These are phyloP conservation scores for Diaporthe aspalathi DNA, from an alignment of 2,329 filamentous ascomycete species.

Conservation along the genomic window DNA sequence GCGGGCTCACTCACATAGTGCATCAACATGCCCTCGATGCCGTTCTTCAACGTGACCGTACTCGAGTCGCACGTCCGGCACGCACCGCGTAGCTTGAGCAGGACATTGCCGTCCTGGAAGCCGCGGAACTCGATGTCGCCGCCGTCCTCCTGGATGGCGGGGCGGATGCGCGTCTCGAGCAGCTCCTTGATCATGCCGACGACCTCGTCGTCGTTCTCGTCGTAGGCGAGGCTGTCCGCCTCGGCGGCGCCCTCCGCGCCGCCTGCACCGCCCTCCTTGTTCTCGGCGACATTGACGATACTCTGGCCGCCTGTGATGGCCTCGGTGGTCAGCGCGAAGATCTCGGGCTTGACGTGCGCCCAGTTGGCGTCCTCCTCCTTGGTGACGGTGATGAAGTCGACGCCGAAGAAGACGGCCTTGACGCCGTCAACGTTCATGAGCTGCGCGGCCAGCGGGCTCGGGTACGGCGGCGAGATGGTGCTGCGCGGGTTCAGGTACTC, in stretches of 20 bases:
- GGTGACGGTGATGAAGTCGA: constrained; percentile 96
- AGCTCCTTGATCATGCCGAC: constrained; percentile 99
- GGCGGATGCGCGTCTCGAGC: constrained; percentile 92
- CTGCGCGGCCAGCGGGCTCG: constrained; percentile 89
- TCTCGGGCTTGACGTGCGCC: constrained; percentile 94
- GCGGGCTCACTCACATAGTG: constrained; percentile 76
- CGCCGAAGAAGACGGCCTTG: constrained; percentile 92
- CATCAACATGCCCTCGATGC: constrained; percentile 99
- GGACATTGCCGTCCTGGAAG: constrained; percentile 87
- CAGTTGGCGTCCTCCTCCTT: constrained; percentile 90
- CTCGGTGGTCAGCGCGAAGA: constrained; percentile 95
- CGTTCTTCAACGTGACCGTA: constrained; percentile 96
- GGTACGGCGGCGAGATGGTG: constrained; percentile 88
- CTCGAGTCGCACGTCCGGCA: constrained; percentile 97
- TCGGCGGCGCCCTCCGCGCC: constrained; percentile 47
- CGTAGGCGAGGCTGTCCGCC: constrained; percentile 81
- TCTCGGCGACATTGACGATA: constrained; percentile 79
- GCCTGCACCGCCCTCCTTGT: constrained; percentile 61
- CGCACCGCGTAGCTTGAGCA: constrained; percentile 88
- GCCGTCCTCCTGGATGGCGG: constrained; percentile 96
- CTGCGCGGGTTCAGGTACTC: constrained; percentile 92
- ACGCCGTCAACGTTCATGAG: constrained; percentile 95
- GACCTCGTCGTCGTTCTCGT: constrained; percentile 92
- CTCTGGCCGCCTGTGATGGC: constrained; percentile 84
- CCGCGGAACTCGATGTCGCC: constrained; percentile 97